Evolutionary conservation across 2,329 filamentous ascomycete species (phyloP), one percentile per base, ranked within the genome.

Genomic region (Talaromyces amestolkiae): DNA sequence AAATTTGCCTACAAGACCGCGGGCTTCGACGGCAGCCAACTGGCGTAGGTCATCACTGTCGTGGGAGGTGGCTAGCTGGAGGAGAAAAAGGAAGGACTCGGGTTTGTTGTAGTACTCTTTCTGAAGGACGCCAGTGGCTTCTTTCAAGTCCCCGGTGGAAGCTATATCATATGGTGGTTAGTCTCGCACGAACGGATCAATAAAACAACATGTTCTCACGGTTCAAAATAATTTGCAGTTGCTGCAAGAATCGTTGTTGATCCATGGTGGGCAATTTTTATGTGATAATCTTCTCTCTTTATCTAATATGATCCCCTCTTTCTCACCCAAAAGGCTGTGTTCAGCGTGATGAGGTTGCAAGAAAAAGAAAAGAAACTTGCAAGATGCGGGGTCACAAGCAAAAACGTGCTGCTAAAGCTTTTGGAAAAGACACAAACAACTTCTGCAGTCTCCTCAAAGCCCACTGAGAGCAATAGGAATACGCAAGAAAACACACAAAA

Each of bases 51-150:
- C 86, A 56, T 85, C 77, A 74, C 85, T 82, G 67, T 88, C 83
- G 79, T 97, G 90, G 66, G 90, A 91, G 72, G 92, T 90, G 71
- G 96, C 86, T 74, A 97, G 89, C 80, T 97, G 92, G 71, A 98
- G 87, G 68, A 98, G 89, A 73, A 91, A 88, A 64, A 94, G 85
- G 65, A 98, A 87, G 17, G 92, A 92, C 73, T 93, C 87, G 45
- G 94, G 90, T 71, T 92, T 87, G 73, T 88, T 89, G 83, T 96
- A 98, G 84, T 92, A 98, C 80, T 91, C 91, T 80, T 96, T 95
- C 80, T 96, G 93, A 67, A 98, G 87, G 73, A 93, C 89, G 66
- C 91, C 88, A 19, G 94, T 99, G 69, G 93, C 92, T 70, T 91
- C 88, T 86, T 97, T 96, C 79, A 96, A 89, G 80, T 89, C 88